Evolutionary conservation across 129 eudicot species (phyloP).

Genomic region (Arctium minus): DNA sequence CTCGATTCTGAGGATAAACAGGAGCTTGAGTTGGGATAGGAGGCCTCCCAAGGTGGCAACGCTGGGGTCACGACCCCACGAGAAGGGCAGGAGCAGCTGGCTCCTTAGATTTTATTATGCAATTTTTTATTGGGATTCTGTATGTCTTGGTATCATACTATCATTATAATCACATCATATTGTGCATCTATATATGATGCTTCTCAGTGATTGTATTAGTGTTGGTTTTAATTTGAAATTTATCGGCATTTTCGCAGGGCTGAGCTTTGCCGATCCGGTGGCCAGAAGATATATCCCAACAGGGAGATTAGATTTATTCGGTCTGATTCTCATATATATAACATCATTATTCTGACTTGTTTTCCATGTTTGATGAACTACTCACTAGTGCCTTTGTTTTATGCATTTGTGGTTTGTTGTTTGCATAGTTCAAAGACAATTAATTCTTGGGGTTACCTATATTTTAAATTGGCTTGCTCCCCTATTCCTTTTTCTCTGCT

Average conservation of each 20-base stretch:
- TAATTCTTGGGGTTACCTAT: no score
- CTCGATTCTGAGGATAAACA: no score
- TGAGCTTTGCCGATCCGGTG: slow-evolving; percentile 32
- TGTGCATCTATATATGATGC: not conserved
- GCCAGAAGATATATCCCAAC: slow-evolving; percentile 28
- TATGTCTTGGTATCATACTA: not conserved
- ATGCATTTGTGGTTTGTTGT: not conserved
- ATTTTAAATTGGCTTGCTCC: no score
- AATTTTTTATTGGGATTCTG: not conserved
- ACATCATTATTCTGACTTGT: not conserved
- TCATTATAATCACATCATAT: not conserved
- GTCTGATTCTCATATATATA: slow-evolving; percentile 27
- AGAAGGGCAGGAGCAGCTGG: no score
- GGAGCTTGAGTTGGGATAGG: no score
- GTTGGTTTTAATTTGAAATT: not conserved
- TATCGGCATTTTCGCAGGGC: not conserved
- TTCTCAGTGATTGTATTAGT: not conserved
- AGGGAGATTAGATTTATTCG: slow-evolving; percentile 35
- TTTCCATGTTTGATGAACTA: not conserved
- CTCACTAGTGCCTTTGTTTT: not conserved
- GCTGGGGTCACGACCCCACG: no score
- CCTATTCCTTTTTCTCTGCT: no score
- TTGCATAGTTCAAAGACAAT: no score
- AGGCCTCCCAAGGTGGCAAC: no score
- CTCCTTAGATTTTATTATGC: no score